A percentile compares a stretch with the other conserved stretches of the same genome.
These are phyloP conservation scores for Amorphotheca resinae DNA, from an alignment of 495 filamentous ascomycete species.

Conservation along the genomic window DNA sequence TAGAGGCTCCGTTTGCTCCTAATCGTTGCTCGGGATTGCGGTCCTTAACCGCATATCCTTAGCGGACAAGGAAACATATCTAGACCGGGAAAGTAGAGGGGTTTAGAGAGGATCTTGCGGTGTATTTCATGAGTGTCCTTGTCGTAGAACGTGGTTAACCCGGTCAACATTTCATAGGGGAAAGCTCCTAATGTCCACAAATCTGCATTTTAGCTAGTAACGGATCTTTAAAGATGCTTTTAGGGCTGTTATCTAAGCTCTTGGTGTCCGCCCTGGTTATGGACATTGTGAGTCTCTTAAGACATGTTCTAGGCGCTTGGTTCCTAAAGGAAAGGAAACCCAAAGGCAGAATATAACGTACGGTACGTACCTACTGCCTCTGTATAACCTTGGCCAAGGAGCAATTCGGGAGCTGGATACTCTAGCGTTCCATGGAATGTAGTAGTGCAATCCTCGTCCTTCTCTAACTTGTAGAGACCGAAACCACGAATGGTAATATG, in stretches of 20 bases:
- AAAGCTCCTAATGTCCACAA: slow-evolving; percentile 98
- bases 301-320: too few relatives aligned
- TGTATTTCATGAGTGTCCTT: slow-evolving; percentile 99
- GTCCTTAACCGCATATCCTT: slow-evolving; percentile 76
- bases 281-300: too few relatives aligned
- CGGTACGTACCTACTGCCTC: slow-evolving; percentile 94
- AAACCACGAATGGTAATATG: slow-evolving; percentile 76
- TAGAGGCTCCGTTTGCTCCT: slow-evolving; percentile 81
- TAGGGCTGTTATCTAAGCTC: too few relatives aligned
- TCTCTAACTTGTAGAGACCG: slow-evolving; percentile 86
- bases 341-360: too few relatives aligned
- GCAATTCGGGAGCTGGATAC: slow-evolving; percentile 89
- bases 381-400: slow-evolving; percentile 94
- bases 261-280: too few relatives aligned
- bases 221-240: too few relatives aligned
- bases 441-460: slow-evolving; percentile 88
- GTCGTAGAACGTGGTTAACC: slow-evolving; percentile 91
- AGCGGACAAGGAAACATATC: slow-evolving; percentile 82
- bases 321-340: too few relatives aligned
- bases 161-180: slow-evolving; percentile 95
- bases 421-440: slow-evolving; percentile 97
- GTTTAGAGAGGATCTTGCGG: slow-evolving; percentile 89
- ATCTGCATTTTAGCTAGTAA: too few relatives aligned
- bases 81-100: slow-evolving; percentile 69
- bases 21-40: slow-evolving; percentile 74